phyloP scores from a whole-genome alignment of 345 rosid species.

The Linum lewisii region DNA sequence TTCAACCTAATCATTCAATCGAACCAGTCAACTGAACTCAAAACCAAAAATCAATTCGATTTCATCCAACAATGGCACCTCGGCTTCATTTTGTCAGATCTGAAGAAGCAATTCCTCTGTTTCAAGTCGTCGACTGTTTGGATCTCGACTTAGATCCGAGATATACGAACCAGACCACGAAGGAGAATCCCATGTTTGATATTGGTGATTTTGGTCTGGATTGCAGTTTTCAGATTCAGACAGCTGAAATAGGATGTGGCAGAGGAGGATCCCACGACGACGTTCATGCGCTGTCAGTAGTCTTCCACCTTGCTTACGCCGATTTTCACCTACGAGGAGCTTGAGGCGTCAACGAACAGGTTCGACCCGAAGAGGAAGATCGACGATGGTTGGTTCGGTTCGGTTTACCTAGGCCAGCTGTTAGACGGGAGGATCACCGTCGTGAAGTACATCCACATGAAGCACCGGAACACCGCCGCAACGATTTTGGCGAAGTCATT shows the following conservation, averaged over 20 bases:
- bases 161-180: slow-evolving; percentile 25
- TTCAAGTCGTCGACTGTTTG: slow-evolving; percentile 29
- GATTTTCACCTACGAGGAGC: too few relatives aligned
- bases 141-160: slow-evolving; percentile 27
- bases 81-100: slow-evolving; percentile 59
- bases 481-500: slow-evolving; percentile 61
- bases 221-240: slow-evolving; percentile 45
- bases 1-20: too few relatives aligned
- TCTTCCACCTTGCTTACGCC: slow-evolving; percentile 68
- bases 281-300: slow-evolving; percentile 71
- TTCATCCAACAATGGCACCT: slow-evolving; percentile 44
- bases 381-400: slow-evolving; percentile 95
- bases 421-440: slow-evolving; percentile 62
- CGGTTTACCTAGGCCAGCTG: slow-evolving; percentile 70
- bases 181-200: slow-evolving; percentile 49
- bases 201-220: slow-evolving; percentile 30
- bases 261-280: slow-evolving; percentile 69
- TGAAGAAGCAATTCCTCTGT: too few relatives aligned
- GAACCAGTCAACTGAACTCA: too few relatives aligned
- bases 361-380: too few relatives aligned
- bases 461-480: slow-evolving; percentile 29
- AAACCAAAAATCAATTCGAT: too few relatives aligned
- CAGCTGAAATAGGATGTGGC: slow-evolving; percentile 25
- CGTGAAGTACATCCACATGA: slow-evolving; percentile 73
- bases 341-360: too few relatives aligned